Percentiles rank a stretch among this genome's conserved stretches.
phyloP scores from a whole-genome alignment of 1,284 basidiomycete species.

The Agaricales sp. region DNA sequence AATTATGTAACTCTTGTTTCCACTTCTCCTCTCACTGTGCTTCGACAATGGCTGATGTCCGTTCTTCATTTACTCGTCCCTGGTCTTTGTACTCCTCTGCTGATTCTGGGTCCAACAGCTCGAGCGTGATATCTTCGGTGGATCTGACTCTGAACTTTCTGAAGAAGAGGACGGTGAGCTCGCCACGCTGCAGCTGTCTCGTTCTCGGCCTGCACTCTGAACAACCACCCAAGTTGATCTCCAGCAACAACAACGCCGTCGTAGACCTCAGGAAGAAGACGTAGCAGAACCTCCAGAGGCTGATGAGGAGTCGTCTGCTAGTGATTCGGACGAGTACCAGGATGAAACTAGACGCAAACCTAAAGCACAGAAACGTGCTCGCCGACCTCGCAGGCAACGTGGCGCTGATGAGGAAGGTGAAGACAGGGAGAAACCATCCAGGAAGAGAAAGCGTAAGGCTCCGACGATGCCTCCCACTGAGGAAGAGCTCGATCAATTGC shows the following conservation, averaged over 20 bases:
- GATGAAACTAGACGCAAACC: conserved; percentile 29
- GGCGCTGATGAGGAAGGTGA: conserved; percentile 28
- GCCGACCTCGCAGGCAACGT: conserved; percentile 21
- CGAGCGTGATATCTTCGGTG: conserved; percentile 64
- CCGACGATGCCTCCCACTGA: conserved; percentile 41
- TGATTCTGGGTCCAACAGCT: conserved; percentile 22
- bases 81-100: neutral
- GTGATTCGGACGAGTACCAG: neutral
- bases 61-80: too few relatives aligned
- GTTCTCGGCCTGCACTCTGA: neutral
- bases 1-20: too few relatives aligned
- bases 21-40: too few relatives aligned
- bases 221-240: neutral
- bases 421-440: conserved; percentile 23
- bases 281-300: conserved; percentile 1
- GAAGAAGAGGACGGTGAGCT: conserved; percentile 69
- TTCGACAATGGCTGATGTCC: neutral
- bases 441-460: conserved; percentile 39
- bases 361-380: conserved; percentile 34
- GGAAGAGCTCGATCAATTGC: conserved; percentile 51
- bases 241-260: too few relatives aligned
- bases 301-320: neutral
- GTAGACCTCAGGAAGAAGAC: too few relatives aligned
- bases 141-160: conserved; percentile 68
- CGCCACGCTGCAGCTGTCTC: conserved; percentile 18